Evolutionary conservation across 1,284 basidiomycete genomes (phyloP).

Genomic region (Marasmius tenuissimus): DNA sequence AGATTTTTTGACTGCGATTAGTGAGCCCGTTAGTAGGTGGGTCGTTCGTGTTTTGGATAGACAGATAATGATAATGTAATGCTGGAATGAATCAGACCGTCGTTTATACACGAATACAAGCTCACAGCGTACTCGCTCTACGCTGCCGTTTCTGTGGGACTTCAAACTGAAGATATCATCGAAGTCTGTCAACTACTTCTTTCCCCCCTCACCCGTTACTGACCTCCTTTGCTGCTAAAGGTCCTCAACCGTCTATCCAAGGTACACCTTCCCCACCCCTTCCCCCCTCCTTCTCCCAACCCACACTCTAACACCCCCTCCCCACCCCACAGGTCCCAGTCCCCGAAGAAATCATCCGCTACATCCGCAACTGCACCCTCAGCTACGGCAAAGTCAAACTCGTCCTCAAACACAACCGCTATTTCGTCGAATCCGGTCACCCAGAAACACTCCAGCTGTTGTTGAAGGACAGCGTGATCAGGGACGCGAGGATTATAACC

Average conservation of each 20-base stretch:
- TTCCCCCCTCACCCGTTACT: slow-evolving; percentile 9
- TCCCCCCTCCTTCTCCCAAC: not conserved
- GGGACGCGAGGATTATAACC: slow-evolving; percentile 75
- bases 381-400: slow-evolving; percentile 98
- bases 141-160: slow-evolving; percentile 96
- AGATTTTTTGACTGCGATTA: slow-evolving; percentile 97
- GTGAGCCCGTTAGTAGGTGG: slow-evolving; percentile 97
- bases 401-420: slow-evolving; percentile 95
- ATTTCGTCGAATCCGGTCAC: slow-evolving; percentile 92
- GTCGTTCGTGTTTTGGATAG: slow-evolving; percentile 28
- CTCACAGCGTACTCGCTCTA: slow-evolving; percentile 97
- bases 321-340: slow-evolving; percentile 49
- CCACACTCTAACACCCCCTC: slow-evolving; percentile 6
- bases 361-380: slow-evolving; percentile 88
- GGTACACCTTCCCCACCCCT: not conserved
- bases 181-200: slow-evolving; percentile 64
- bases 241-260: slow-evolving; percentile 16
- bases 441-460: slow-evolving; percentile 88
- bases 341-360: slow-evolving; percentile 77
- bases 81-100: slow-evolving; percentile 64
- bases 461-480: slow-evolving; percentile 83
- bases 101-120: slow-evolving; percentile 99
- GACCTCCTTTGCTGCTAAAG: slow-evolving; percentile 15
- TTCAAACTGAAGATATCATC: slow-evolving; percentile 98
- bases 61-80: not conserved